A percentile compares a stretch with the other conserved stretches of the same genome.
Conservation (phyloP, 257 asterid species). For the Gentiana macrophylla region DNA sequence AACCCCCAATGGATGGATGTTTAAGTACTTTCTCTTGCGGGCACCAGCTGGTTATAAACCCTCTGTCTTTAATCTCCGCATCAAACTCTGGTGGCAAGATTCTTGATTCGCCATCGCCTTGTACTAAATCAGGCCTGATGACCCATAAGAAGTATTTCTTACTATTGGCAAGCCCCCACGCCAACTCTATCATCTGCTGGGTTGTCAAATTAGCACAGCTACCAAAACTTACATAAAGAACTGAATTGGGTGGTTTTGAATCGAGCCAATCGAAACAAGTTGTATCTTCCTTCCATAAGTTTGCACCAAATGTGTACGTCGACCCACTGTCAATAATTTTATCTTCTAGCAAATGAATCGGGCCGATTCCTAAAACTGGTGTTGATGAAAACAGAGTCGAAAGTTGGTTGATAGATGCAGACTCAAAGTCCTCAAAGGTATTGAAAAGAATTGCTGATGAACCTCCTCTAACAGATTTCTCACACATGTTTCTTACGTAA, state of each 20-base stretch:
- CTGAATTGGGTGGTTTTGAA: conserved; percentile 9
- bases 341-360: conserved; percentile 6
- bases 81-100: conserved; percentile 10
- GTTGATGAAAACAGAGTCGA: conserved; percentile 7
- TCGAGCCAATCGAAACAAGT: conserved; percentile 15
- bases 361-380: conserved; percentile 9
- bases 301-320: conserved; percentile 8
- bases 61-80: conserved; percentile 8
- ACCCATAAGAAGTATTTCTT: conserved; percentile 19
- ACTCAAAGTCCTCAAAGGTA: conserved; percentile 9
- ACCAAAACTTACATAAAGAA: conserved; percentile 21
- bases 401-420: neutral
- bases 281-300: conserved; percentile 16
- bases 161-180: conserved; percentile 25
- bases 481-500: neutral
- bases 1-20: conserved; percentile 22
- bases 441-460: neutral
- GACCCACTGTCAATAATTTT: neutral
- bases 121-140: conserved; percentile 15
- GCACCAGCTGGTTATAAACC: conserved; percentile 16
- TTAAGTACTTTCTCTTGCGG: conserved; percentile 22
- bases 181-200: conserved; percentile 18
- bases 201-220: conserved; percentile 10
- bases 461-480: neutral
- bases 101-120: neutral